Base-by-base conservation (phyloP, 345 rosid species). In the Hibiscus tridactylites region DNA sequence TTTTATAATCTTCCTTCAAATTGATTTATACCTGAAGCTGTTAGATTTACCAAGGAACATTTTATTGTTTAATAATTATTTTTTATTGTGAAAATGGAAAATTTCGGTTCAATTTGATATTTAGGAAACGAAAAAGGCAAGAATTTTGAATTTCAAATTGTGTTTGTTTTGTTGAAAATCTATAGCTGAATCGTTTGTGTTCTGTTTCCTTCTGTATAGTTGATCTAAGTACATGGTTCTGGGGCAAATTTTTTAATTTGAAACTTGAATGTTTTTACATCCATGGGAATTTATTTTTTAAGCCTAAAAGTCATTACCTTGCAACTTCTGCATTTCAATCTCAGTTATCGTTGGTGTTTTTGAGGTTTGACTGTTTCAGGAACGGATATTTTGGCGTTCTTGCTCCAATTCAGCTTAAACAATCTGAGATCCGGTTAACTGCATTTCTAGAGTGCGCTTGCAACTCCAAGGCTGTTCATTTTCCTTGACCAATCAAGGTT, bases 361-460 rank as follows among this genome's bases (percentile, higher is more conserved):
- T 17, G 7, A 24, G 39, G 54, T 33, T 73, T 63, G 47, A 7
- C 44, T 33, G 52, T 49, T 19, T 31, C 19, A 12, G 19, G 10
- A 60, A 39, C 21, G 21, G 56, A 39, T 63, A 28, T 61, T 66
- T 42, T 65, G 68, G 73, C 17, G 65, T 47, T n/a, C 37, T 56
- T 71, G 35, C 39, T 71, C 50, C 50, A 28, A 17, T 12, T 76
- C 52, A 70, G 26, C 72, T 47, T 17, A 9, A 70, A 19, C 33
- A 63, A 63, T 44, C 24, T 44, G 60, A 75, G 71, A 70, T 76
- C 61, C 31, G 29, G 19, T 42, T 65, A 59, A 17, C 73, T 74
- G 37, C 68, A 31, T 70, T 39, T 58, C 69, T 66, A 69, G 47
- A 61, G 71, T 52, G 53, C 50, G 71, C 71, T 49, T 2, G 58